A percentile compares a stretch with the other conserved stretches of the same genome.
phyloP scores from a whole-genome alignment of 805 yeast species.

The Teunomyces atbi region DNA sequence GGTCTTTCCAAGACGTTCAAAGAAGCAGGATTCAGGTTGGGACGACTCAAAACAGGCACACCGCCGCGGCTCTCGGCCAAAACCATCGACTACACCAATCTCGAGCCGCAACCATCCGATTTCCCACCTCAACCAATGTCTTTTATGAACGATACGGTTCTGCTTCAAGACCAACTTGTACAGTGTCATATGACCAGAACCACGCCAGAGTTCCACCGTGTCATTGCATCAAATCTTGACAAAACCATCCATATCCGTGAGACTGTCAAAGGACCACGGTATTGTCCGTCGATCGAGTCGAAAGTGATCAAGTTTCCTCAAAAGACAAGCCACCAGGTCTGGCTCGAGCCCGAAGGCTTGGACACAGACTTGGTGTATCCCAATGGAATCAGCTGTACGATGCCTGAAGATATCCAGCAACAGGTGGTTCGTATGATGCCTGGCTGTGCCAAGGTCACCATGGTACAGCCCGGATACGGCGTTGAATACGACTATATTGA shows the following conservation, averaged over 20 bases:
- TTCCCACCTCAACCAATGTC: slow-evolving; percentile 89
- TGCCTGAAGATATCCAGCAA: slow-evolving; percentile 91
- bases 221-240: slow-evolving; percentile 68
- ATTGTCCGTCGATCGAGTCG: slow-evolving; percentile 95
- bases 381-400: slow-evolving; percentile 91
- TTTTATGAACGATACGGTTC: slow-evolving; percentile 67
- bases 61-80: slow-evolving; percentile 83
- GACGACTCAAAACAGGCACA: slow-evolving; percentile 94
- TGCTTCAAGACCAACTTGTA: slow-evolving; percentile 55
- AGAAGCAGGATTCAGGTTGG: slow-evolving; percentile 77
- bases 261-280: slow-evolving; percentile 93
- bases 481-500: slow-evolving; percentile 97
- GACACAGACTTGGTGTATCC: slow-evolving; percentile 89
- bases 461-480: slow-evolving; percentile 97
- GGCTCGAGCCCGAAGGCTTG: slow-evolving; percentile 97
- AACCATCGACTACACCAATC: slow-evolving; percentile 64
- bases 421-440: slow-evolving; percentile 72
- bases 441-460: slow-evolving; percentile 84
- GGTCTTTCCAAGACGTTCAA: slow-evolving; percentile 80
- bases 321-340: slow-evolving; percentile 73
- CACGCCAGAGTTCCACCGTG: slow-evolving; percentile 67
- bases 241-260: slow-evolving; percentile 88
- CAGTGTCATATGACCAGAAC: slow-evolving; percentile 79
- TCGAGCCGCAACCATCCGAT: slow-evolving; percentile 78
- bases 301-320: slow-evolving; percentile 79